Conservation (phyloP, 1,284 basidiomycete species). For the Rhizoctonia solani region DNA sequence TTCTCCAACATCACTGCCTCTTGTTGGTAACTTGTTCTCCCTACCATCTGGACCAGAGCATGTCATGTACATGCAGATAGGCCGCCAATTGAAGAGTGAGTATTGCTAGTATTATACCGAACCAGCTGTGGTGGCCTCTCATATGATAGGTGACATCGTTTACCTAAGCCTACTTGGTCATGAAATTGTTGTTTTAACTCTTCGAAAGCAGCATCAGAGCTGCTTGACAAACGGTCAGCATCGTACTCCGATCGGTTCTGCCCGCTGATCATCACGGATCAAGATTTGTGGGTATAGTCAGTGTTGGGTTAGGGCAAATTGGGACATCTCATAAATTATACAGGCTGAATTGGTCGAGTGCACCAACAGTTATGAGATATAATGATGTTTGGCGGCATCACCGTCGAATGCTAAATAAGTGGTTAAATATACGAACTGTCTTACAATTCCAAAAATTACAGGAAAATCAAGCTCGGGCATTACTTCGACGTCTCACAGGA, state of each 20-base stretch:
- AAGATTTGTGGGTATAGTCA: background rate
- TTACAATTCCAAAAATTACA: background rate
- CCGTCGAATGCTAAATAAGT: slow-evolving; percentile 25
- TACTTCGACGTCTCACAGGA: background rate
- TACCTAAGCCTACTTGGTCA: background rate
- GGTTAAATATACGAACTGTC: slow-evolving; percentile 9
- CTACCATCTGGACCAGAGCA: slow-evolving; percentile 9
- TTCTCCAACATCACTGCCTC: slow-evolving; percentile 5
- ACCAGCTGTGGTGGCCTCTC: too few species aligned
- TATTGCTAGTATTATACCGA: background rate
- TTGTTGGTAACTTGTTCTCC: slow-evolving; percentile 2
- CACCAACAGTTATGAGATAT: background rate
- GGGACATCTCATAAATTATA: background rate
- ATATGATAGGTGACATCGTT: slow-evolving; percentile 18
- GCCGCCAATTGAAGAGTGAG: slow-evolving; percentile 12
- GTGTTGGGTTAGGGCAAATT: background rate
- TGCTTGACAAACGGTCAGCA: slow-evolving; percentile 28
- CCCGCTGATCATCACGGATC: background rate
- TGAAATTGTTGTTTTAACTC: slow-evolving; percentile 13
- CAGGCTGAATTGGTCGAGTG: slow-evolving; percentile 17
- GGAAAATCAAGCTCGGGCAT: background rate
- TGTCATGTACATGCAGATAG: background rate
- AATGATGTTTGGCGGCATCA: slow-evolving; percentile 2
- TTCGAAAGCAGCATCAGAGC: background rate
- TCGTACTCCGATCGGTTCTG: slow-evolving; percentile 17